Base-by-base conservation (phyloP, 2,329 filamentous ascomycete genomes). In the Seiridium unicorne region DNA sequence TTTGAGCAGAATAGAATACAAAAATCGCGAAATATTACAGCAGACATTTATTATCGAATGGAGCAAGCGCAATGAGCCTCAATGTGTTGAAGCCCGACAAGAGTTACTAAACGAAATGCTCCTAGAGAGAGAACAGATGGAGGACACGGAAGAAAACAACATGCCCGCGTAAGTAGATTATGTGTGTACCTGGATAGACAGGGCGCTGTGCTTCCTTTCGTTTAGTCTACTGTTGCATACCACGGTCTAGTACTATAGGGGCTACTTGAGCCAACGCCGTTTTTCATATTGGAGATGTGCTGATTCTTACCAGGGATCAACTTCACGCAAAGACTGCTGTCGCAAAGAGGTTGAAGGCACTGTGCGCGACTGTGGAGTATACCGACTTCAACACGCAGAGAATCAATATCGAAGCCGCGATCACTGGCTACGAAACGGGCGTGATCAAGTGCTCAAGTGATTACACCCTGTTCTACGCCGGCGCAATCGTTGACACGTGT, bases 381-480 rank as follows among this genome's bases (percentile, higher is more conserved):
- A 73, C 71, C 31, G 55, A 65, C 13, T 78, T 73, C 54, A 68
- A 71, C 18, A 70, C 72, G 2, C 77, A 81, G 64, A 67, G 61
- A 9, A 63, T 68, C 18, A 81, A 81, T 63, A 79, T 81, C 61
- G 63, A 66, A 48, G 76, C 73, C 38, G 79, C 77, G 26, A 76
- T 81, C 40, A 60, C 68, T 3, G 77, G 73, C 11, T 81, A 82
- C 62, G 66, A 73, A 40, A 67, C 71, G 7, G 76, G 74, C 35
- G 55, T 64, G n/a, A 80, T 81, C 60, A 57, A 63, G n/a, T 79
- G 73, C 61, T 77, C 74, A 2, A 57, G 65, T 4, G 63, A 72
- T 3, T 80, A 74, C 62, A 79, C 77, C 4, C 63, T 81, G 40
- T 70, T 81, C 59, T 81, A 76, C 62, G 75, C 71, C 5, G 78